Percentiles rank a stretch among this genome's conserved stretches.
Conservation (phyloP, 2,329 filamentous ascomycete species). For the Dactylonectria estremocensis region DNA sequence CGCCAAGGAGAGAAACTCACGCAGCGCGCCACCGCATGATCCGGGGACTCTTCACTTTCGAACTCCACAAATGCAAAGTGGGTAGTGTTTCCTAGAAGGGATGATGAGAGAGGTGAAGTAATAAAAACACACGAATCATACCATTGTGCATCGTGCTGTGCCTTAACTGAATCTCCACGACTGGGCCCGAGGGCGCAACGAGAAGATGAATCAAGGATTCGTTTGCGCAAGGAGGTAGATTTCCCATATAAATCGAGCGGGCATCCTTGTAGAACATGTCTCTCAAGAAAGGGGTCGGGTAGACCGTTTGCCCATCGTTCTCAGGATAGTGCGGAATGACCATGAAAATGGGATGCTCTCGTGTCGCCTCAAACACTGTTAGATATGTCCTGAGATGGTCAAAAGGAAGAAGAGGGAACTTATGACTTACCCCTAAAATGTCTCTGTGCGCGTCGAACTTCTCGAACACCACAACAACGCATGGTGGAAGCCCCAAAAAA, state of each 20-base stretch:
- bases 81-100: constrained; percentile 34
- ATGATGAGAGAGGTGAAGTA: constrained; percentile 31
- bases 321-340: constrained; percentile 30
- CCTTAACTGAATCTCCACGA: constrained; percentile 45
- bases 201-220: constrained; percentile 56
- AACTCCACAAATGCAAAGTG: constrained; percentile 57
- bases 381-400: not conserved
- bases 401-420: not conserved
- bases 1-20: not conserved
- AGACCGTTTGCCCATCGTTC: constrained; percentile 27
- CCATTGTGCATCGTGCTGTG: constrained; percentile 8
- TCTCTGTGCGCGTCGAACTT: constrained; percentile 67
- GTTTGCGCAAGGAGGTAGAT: constrained; percentile 57
- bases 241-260: constrained; percentile 65
- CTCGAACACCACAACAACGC: constrained; percentile 65
- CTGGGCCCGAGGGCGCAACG: constrained; percentile 56
- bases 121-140: constrained; percentile 31
- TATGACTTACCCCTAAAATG: constrained; percentile 62
- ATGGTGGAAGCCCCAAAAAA: constrained; percentile 53
- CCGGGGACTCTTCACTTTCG: not conserved
- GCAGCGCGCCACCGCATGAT: not conserved
- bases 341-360: constrained; percentile 5
- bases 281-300: constrained; percentile 10
- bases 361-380: constrained; percentile 8
- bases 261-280: constrained; percentile 60